These are phyloP conservation scores for Nothophoma quercina DNA, from an alignment of 2,329 filamentous ascomycete species.

Conservation along the genomic window DNA sequence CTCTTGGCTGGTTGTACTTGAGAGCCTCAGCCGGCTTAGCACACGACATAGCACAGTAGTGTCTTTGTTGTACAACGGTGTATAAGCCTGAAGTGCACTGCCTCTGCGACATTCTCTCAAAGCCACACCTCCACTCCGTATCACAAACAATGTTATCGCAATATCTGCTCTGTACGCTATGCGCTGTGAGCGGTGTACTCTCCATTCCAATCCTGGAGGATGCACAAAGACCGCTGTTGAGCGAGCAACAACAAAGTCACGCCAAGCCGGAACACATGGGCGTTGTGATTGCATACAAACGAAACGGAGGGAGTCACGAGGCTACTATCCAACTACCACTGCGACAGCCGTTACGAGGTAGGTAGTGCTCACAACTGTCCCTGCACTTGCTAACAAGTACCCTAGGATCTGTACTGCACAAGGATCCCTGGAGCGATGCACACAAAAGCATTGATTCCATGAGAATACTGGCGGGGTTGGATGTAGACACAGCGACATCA, in stretches of 20 bases:
- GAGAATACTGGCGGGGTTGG: conserved; percentile 25
- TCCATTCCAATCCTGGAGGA: not conserved
- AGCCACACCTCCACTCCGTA: too few species aligned
- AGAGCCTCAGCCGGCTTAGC: conserved; percentile 2
- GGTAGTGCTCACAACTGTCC: not conserved
- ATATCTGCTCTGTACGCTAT: not conserved
- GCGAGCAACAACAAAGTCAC: not conserved
- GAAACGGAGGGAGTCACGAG: conserved; percentile 16
- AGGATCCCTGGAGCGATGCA: not conserved
- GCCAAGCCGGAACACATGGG: not conserved
- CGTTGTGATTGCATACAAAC: conserved; percentile 3
- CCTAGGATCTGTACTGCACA: conserved; percentile 4
- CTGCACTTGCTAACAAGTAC: not conserved
- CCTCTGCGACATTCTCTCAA: too few species aligned
- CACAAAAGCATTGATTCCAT: conserved; percentile 16
- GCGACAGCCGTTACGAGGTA: conserved; percentile 5
- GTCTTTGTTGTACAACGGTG: not conserved
- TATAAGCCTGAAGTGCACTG: not conserved
- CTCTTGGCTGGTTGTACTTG: too few species aligned
- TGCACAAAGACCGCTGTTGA: conserved; percentile 2
- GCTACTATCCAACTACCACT: conserved; percentile 26
- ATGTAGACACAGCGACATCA: conserved; percentile 18
- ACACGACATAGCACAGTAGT: conserved; percentile 10
- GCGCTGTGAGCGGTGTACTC: not conserved
- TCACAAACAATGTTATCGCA: conserved; percentile 3